These are phyloP conservation scores for Trichosanthes truncata DNA, from an alignment of 306 rosid species.

Conservation along the genomic window DNA sequence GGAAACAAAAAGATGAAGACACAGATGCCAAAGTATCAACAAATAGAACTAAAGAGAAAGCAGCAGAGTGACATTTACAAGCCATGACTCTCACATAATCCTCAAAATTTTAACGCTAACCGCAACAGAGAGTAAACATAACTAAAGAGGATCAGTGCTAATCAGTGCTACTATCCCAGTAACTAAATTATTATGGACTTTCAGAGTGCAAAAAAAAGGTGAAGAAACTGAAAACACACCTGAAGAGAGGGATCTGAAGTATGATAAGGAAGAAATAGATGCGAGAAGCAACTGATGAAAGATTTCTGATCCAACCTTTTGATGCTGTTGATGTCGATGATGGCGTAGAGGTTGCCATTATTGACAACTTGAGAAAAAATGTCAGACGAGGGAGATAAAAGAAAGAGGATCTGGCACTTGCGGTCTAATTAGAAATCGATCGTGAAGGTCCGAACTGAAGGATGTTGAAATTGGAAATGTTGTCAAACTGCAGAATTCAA, in stretches of 20 bases:
- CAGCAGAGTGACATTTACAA: background rate
- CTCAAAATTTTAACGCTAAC: background rate
- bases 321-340: conserved; percentile 28
- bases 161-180: background rate
- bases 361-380: background rate
- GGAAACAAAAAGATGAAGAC: background rate
- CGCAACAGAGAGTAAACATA: background rate
- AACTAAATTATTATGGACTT: background rate
- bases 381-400: conserved; percentile 1
- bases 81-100: background rate
- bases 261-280: conserved; percentile 65
- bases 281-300: conserved; percentile 45
- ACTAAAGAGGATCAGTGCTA: background rate
- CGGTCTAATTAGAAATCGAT: background rate
- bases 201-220: background rate
- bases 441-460: background rate
- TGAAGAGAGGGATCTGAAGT: conserved; percentile 92
- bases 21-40: background rate
- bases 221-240: conserved; percentile 27
- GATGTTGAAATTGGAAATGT: background rate
- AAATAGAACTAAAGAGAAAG: background rate
- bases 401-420: conserved; percentile 17
- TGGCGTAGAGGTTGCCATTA: conserved; percentile 34
- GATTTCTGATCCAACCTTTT: conserved; percentile 39
- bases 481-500: background rate